These are phyloP conservation scores for Nothomitra cinnamomea DNA, from an alignment of 2,329 filamentous ascomycete species.

Conservation along the genomic window DNA sequence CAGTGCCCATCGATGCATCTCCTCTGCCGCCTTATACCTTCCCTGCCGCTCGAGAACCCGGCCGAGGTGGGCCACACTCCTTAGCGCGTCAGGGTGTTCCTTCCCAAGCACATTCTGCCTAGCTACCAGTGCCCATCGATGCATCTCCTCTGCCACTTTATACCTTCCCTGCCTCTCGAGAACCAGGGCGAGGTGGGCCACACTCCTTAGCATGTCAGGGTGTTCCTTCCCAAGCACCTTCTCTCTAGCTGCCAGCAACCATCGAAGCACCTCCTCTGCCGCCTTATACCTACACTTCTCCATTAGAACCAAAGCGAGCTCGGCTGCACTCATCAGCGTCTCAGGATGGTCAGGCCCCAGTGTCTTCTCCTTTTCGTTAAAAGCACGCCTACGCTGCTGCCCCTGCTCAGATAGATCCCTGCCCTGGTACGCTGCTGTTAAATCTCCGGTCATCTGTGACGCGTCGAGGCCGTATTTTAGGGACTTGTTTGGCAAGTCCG, in stretches of 20 bases:
- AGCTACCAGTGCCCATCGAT: neutral
- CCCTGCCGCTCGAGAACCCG: neutral
- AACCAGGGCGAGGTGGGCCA: neutral
- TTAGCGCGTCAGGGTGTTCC: neutral
- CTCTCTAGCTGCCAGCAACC: neutral
- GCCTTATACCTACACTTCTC: neutral
- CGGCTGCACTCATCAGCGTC: neutral
- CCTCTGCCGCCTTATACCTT: neutral
- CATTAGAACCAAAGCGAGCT: neutral
- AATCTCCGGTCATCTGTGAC: too few relatives aligned
- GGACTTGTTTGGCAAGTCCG: too few relatives aligned
- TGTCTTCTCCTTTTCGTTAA: neutral
- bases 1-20: neutral
- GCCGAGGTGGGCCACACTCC: neutral
- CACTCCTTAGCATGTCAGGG: neutral
- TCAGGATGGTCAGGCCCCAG: neutral
- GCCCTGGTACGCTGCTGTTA: too few relatives aligned
- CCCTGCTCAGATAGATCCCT: too few relatives aligned
- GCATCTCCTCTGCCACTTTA: neutral
- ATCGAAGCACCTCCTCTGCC: neutral
- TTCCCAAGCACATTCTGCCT: neutral
- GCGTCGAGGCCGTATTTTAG: too few relatives aligned
- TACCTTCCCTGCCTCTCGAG: neutral
- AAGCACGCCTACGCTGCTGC: too few relatives aligned
- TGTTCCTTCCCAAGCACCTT: neutral